Evolutionary conservation across 345 rosid genomes (phyloP).

Genomic region (Eucalyptus dawsonii): DNA sequence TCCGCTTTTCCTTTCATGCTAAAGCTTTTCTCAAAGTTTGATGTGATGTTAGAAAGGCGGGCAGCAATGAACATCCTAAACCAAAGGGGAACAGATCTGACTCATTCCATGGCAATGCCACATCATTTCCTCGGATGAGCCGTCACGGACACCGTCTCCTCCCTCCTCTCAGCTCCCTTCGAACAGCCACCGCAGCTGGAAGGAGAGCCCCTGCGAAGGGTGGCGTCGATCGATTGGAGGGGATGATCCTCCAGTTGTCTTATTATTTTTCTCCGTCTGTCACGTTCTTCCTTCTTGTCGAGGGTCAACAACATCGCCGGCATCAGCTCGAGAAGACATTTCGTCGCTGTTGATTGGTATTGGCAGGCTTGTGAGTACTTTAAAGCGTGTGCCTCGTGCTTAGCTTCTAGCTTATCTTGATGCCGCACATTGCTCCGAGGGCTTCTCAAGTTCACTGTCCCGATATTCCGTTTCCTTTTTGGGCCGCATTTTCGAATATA

Average conservation of each 20-base stretch:
- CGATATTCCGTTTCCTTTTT: background rate
- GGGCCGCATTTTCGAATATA: background rate
- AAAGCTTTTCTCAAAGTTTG: background rate
- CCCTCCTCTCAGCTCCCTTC: background rate
- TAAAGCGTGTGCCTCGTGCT: background rate
- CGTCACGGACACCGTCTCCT: constrained; percentile 33
- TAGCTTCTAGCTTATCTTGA: background rate
- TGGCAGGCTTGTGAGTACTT: background rate
- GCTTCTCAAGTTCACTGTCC: background rate
- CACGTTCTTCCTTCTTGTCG: background rate
- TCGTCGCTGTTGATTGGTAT: background rate
- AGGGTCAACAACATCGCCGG: background rate
- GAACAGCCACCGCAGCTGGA: constrained; percentile 65
- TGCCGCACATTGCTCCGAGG: background rate
- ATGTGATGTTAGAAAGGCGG: background rate
- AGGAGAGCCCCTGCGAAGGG: constrained; percentile 68
- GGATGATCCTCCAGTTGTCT: constrained; percentile 18
- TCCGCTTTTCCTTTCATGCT: background rate
- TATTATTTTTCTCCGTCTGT: background rate
- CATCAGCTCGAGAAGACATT: background rate
- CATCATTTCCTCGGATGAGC: constrained; percentile 37
- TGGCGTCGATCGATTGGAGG: constrained; percentile 36
- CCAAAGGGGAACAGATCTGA: background rate
- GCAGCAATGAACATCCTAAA: background rate
- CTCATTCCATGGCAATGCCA: background rate